phyloP scores from a whole-genome alignment of 2,329 filamentous ascomycete genomes.

The Ustulina deusta region DNA sequence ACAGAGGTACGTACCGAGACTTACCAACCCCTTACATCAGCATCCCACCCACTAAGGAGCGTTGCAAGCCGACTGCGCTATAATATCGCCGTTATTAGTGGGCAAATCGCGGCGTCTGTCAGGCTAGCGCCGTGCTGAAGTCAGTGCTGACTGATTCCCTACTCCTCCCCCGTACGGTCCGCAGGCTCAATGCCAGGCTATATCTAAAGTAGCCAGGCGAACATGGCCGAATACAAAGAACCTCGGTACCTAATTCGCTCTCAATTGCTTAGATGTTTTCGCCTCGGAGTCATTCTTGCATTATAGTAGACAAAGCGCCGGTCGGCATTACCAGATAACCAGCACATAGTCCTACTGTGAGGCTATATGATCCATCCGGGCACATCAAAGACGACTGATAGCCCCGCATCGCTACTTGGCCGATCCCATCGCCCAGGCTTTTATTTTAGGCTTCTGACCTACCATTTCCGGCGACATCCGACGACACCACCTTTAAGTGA shows the following conservation, averaged over 20 bases:
- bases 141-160: constrained; percentile 40
- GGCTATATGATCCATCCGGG: constrained; percentile 6
- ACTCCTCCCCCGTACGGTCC: neutral
- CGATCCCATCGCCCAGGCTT: neutral
- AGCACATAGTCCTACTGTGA: neutral
- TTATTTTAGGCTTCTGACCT: neutral
- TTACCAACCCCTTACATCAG: constrained; percentile 50
- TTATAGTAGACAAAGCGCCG: constrained; percentile 18
- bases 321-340: neutral
- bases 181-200: neutral
- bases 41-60: constrained; percentile 27
- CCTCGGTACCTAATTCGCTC: neutral
- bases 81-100: constrained; percentile 40
- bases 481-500: neutral
- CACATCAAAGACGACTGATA: neutral
- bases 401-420: neutral
- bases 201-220: neutral
- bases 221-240: constrained; percentile 13
- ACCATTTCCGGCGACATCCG: constrained; percentile 4
- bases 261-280: neutral
- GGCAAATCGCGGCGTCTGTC: constrained; percentile 25
- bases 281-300: neutral
- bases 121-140: constrained; percentile 29
- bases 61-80: neutral
- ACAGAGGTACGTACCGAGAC: constrained; percentile 32